Conservation (phyloP, 441 rosid genomes). For the Pelargonium fulgidum region DNA sequence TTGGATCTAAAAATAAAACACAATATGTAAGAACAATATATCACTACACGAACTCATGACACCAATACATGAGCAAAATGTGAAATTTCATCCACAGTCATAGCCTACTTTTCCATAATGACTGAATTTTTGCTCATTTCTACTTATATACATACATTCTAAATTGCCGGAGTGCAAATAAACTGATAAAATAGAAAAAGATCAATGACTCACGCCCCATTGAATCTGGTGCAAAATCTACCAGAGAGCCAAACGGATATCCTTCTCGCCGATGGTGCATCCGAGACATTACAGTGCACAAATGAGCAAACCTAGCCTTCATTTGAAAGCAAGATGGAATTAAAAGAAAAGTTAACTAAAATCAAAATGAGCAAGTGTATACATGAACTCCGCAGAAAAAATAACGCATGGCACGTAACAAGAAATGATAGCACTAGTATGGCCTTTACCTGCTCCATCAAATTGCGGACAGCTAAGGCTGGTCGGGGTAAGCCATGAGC, state of each 20-base stretch:
- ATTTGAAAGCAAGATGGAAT: conserved; percentile 18
- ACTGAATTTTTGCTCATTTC: conserved; percentile 1
- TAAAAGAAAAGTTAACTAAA: not conserved
- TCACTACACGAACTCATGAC: too few species aligned
- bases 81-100: not conserved
- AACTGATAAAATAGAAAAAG: not conserved
- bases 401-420: too few species aligned
- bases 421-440: conserved; percentile 1
- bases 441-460: conserved; percentile 80
- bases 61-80: not conserved
- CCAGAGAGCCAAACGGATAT: conserved; percentile 96
- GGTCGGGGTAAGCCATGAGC: conserved; percentile 92
- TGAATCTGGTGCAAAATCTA: conserved; percentile 88
- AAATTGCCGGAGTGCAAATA: conserved; percentile 16
- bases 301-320: conserved; percentile 95
- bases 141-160: conserved; percentile 12
- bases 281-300: conserved; percentile 89
- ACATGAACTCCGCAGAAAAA: too few species aligned
- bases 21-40: not conserved
- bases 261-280: conserved; percentile 98
- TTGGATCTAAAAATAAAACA: conserved; percentile 57
- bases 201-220: conserved; percentile 72
- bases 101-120: not conserved
- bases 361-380: too few species aligned
- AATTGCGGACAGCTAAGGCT: conserved; percentile 89